Evolutionary conservation across 169 alveolate species (phyloP), one percentile per base, ranked within the genome.

Genomic region (Plasmodium relictum): DNA sequence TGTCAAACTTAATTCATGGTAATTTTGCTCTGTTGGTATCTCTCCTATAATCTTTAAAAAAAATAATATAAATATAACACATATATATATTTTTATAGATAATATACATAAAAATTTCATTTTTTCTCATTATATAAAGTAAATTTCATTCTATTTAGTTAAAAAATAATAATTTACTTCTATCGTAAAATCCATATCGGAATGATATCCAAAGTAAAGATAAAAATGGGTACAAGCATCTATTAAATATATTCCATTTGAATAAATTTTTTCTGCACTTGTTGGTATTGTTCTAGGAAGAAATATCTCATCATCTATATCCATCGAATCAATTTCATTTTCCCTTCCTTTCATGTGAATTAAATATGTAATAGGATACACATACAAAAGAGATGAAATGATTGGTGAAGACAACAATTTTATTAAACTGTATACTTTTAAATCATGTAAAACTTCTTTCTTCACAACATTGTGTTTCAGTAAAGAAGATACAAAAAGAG

Each of bases 161-260:
- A n/a, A n/a, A n/a, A n/a, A n/a, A n/a, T n/a, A n/a, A n/a, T n/a
- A n/a, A 41, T 71, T 80, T 70, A 80, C 90, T 20, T 80, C 83
- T 26, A n/a, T 31, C 42, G 83, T 59, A 70, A 80, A 80, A 52
- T 80, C 74, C 24, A 39, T 18, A 59, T 80, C 90, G 18, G 83
- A 31, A 45, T 95, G 97, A 48, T 87, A 94, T 61, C 97, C 97
- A 45, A 95, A 80, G 93, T 92, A 95, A 58, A 95, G 92, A 73
- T 93, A 73, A 48, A 95, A 83, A 65, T 89, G 91, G 41, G 94
- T 74, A 9, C 96, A 96, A 26, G 92, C 94, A 89, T 95, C 97
- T 61, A 95, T 70, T 54, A 95, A 88, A 78, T 94, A 95, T 26
- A 95, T 94, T 22, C 97, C 97, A 73, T 94, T 96, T 20, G 96